Evolutionary conservation across 2,329 filamentous ascomycete species (phyloP).

Genomic region (Phaeosphaeria sp.): DNA sequence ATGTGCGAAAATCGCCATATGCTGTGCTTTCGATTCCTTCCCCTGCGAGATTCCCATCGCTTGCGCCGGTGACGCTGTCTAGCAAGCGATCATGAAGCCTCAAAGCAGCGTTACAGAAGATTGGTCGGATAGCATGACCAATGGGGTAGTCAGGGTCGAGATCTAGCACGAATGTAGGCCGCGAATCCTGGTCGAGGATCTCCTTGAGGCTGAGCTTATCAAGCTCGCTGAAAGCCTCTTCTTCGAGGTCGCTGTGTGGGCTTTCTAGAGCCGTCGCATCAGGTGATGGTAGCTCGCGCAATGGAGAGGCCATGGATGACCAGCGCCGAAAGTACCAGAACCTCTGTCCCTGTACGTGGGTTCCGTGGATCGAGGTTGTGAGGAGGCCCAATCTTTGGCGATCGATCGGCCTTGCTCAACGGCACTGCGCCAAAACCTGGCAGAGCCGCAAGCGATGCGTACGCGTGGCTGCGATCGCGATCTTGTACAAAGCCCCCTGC

Average conservation of each 20-base stretch:
- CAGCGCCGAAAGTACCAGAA: background rate
- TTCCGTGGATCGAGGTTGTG: background rate
- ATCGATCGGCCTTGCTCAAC: background rate
- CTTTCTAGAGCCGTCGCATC: slow-evolving; percentile 3
- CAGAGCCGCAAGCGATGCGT: background rate
- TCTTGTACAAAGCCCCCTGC: background rate
- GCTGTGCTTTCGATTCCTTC: slow-evolving; percentile 8
- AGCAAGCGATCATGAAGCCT: slow-evolving; percentile 35
- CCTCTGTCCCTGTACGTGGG: background rate
- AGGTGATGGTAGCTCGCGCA: slow-evolving; percentile 3
- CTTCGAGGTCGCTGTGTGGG: slow-evolving; percentile 11
- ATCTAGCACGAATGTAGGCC: slow-evolving; percentile 43
- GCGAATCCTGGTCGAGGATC: slow-evolving; percentile 39
- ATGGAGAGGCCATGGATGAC: slow-evolving; percentile 11
- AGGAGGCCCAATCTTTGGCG: background rate
- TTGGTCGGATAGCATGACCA: slow-evolving; percentile 27
- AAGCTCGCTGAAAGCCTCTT: slow-evolving; percentile 27
- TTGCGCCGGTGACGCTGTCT: slow-evolving; percentile 28
- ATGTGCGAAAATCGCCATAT: slow-evolving; percentile 50
- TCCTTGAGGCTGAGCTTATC: slow-evolving; percentile 34
- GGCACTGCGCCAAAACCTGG: background rate
- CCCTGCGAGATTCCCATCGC: slow-evolving; percentile 2
- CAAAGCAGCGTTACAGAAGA: slow-evolving; percentile 43
- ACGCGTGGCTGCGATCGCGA: background rate
- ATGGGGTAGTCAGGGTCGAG: slow-evolving; percentile 35